Conservation (phyloP, 2,329 filamentous ascomycete species). For the Neoarthrinium moseri region DNA sequence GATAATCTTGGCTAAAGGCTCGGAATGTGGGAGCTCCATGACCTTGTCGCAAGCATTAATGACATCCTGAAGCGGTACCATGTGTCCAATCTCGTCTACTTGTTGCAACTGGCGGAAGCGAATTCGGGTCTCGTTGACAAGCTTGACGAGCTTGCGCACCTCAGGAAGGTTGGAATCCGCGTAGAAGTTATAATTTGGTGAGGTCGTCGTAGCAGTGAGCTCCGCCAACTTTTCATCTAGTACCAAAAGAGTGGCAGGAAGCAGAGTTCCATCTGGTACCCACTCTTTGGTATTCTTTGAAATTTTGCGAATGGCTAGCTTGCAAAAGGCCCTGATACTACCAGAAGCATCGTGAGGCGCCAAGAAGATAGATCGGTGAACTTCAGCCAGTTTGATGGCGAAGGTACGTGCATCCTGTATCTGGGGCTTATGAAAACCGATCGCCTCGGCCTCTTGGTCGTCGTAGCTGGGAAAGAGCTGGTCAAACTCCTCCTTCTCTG, state of each 20-base stretch:
- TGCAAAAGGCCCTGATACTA: conserved; percentile 44
- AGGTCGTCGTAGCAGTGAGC: conserved; percentile 35
- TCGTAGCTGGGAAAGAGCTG: conserved; percentile 81
- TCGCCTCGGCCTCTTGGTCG: conserved; percentile 42
- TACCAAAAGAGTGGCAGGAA: conserved; percentile 65
- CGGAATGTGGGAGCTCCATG: conserved; percentile 71
- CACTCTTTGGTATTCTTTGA: conserved; percentile 30
- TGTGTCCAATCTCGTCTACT: conserved; percentile 66
- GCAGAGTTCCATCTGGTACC: conserved; percentile 49
- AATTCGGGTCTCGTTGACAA: conserved; percentile 67
- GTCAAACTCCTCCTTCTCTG: conserved; percentile 71
- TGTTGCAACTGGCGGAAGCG: conserved; percentile 72
- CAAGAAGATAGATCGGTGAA: conserved; percentile 57
- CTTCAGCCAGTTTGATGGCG: conserved; percentile 59
- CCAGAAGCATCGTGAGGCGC: conserved; percentile 35
- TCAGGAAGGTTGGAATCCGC: conserved; percentile 75
- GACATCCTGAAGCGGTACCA: conserved; percentile 77
- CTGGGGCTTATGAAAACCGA: conserved; percentile 27
- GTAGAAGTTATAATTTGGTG: conserved; percentile 80
- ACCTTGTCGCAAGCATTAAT: conserved; percentile 72
- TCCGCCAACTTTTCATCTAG: conserved; percentile 60
- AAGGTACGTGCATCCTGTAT: conserved; percentile 47
- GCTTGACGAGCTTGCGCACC: conserved; percentile 67
- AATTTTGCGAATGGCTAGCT: conserved; percentile 39
- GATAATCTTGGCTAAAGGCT: conserved; percentile 83